A percentile compares a stretch with the other conserved stretches of the same genome.
These are phyloP conservation scores for Penicillium silybi DNA, from an alignment of 495 filamentous ascomycete species.

Conservation along the genomic window DNA sequence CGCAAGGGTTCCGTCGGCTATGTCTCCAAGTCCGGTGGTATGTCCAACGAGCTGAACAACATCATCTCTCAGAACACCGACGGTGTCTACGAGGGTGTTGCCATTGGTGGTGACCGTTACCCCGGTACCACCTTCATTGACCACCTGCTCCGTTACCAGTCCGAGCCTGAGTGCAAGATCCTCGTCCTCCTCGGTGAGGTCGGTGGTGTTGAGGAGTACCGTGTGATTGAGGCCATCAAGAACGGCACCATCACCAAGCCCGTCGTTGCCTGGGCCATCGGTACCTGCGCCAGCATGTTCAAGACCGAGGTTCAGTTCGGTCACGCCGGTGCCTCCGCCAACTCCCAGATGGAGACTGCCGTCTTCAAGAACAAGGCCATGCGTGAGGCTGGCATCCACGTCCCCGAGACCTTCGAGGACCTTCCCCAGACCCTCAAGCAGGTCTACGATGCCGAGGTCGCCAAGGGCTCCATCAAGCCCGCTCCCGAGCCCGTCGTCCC, in stretches of 20 bases:
- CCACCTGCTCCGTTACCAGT: conserved; percentile 91
- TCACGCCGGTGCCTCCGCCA: conserved; percentile 97
- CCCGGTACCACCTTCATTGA: conserved; percentile 99
- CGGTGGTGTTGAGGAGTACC: conserved; percentile 99
- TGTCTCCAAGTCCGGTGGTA: conserved; percentile 99
- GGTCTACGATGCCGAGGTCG: conserved; percentile 83
- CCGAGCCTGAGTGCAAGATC: conserved; percentile 95
- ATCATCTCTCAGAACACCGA: conserved; percentile 93
- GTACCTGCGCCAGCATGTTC: conserved; percentile 98
- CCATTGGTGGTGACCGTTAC: conserved; percentile 98
- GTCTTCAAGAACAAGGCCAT: conserved; percentile 94
- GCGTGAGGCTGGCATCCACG: conserved; percentile 88
- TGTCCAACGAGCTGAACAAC: conserved; percentile 99
- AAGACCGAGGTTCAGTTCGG: conserved; percentile 99
- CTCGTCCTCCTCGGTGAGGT: conserved; percentile 95
- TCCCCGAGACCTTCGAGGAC: conserved; percentile 96
- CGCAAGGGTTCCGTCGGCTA: conserved; percentile 97
- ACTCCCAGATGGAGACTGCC: conserved; percentile 97
- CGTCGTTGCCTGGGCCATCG: conserved; percentile 98
- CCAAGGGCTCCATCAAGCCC: conserved; percentile 77
- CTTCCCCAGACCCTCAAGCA: conserved; percentile 68
- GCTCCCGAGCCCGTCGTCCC: conserved; percentile 85
- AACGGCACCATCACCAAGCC: conserved; percentile 92
- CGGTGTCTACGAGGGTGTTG: conserved; percentile 98
- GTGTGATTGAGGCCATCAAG: conserved; percentile 97